Evolutionary conservation across 2,329 filamentous ascomycete species (phyloP).

Genomic region (Alternaria angustiovoidea): DNA sequence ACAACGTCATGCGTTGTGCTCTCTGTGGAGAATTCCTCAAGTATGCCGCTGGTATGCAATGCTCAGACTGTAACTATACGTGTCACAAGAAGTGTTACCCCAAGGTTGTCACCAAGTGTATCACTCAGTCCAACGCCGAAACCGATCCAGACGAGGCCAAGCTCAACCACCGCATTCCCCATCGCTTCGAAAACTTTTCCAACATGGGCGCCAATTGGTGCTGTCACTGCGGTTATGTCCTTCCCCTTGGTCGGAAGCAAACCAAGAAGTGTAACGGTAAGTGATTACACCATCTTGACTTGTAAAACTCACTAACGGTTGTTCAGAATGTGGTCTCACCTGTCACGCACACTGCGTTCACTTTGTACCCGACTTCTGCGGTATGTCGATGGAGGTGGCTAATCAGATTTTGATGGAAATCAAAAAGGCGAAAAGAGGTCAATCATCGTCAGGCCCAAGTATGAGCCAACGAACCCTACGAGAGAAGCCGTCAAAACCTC

Average conservation of each 20-base stretch:
- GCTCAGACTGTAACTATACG: conserved; percentile 98
- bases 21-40: conserved; percentile 98
- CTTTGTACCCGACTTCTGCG: conserved; percentile 97
- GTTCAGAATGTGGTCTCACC: conserved; percentile 84
- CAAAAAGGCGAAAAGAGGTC: conserved; percentile 77
- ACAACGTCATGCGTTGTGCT: conserved; percentile 99
- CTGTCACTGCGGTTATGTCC: conserved; percentile 95
- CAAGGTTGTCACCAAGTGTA: conserved; percentile 98
- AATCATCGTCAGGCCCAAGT: conserved; percentile 60
- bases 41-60: conserved; percentile 98
- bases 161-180: conserved; percentile 98
- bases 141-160: conserved; percentile 99
- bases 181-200: conserved; percentile 95
- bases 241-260: conserved; percentile 95
- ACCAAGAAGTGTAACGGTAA: conserved; percentile 88
- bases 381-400: conserved; percentile 97
- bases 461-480: conserved; percentile 54
- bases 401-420: conserved; percentile 93
- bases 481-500: conserved; percentile 55
- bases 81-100: conserved; percentile 97
- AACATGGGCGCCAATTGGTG: conserved; percentile 99
- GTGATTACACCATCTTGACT: conserved; percentile 27
- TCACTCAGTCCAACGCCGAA: conserved; percentile 98
- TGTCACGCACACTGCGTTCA: conserved; percentile 92
- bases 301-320: conserved; percentile 29